Evolutionary conservation across 176 grass and related monocot genomes (phyloP), one percentile per base, ranked within the genome.

Genomic region (Chloris gayana): DNA sequence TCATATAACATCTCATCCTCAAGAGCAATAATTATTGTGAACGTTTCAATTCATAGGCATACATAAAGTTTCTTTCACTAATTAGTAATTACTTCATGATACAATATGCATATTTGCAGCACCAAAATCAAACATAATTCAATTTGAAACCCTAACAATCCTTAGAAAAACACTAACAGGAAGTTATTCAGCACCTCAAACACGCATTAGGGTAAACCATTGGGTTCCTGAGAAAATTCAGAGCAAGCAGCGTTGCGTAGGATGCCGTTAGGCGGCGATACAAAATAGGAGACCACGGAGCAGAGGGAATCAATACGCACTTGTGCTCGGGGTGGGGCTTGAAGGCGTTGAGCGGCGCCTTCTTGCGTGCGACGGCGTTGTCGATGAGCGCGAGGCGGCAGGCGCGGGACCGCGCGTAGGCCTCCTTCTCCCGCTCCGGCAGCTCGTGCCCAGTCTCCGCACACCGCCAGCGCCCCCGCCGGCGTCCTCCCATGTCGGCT

Each of bases 301-400:
- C 37, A 25, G 14, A 64, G 70, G n/a, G 2, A 45, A 37, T 37
- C 53, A 19, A 53, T 9, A 32, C 89, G 66, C 72, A 98, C 96
- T 86, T 98, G 74, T 87, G 80, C 70, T 86, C 68, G 6, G 95
- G 90, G 73, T 98, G 90, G 37, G 78, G 92, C 78, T 93, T 85
- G 85, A 98, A 98, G 37, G 80, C 86, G 57, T 91, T 93, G 61
- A 98, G 86, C 64, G 92, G 96, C 34, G 92, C 81, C 79, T 80
- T 98, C 86, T 78, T 95, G 34, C 35, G 85, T 3, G 79, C 71
- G 33, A 98, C 82, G 29, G 90, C 88, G 56, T 89, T 81, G 67
- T 98, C 84, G 74, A 98, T 93, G 68, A 98, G 87, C 7, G 86
- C 92, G 74, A 98, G 79, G 72, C 96, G 86, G 77, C 92, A 98